Evolutionary conservation across 1,139 yeast species (phyloP), one percentile per base, ranked within the genome.

Genomic region (Arxiozyma telluris): DNA sequence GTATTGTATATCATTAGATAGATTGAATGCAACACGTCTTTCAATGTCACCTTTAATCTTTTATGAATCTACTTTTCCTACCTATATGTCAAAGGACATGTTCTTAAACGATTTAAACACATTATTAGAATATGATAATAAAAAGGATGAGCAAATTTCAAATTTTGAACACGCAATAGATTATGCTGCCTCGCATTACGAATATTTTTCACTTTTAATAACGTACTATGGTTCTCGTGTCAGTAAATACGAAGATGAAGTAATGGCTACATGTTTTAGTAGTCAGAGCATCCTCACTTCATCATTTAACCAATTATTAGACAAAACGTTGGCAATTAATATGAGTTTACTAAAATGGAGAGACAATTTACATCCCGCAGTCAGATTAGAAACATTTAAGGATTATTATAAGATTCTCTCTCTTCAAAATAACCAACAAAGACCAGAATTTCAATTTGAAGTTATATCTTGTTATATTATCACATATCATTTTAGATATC

Each of bases 241-340:
- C n/a, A 39, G 50, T 20, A 52, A 53, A 18, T 51, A 58, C 3
- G 55, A 54, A 25, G 47, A 44, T 17, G 53, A 52, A 17, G 50
- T 57, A 3, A 47, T 50, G 47, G 44, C 49, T 23, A 21, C 42
- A 21, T 57, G 59, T 34, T 56, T 58, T 43, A 42, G 50, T 11
- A 45, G 46, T 5, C 51, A 51, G 15, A 55, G 54, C 12, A 51
- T 57, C 20, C 48, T 23, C 18, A 49, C 43, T 12, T 46, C 21
- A 21, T 47, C 60, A 1, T 55, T 59, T 27, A 58, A 59, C 11
- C 50, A 53, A 30, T 49, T 56, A 2, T 50, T 60, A 7, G 55
- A 54, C 20, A 53, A 56, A 20, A 48, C 55, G 4, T 21, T 54
- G 8, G 41, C 47, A n/a, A 30, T 57, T 2, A 53, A 57, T 39